Evolutionary conservation across 2,329 filamentous ascomycete species (phyloP).

Genomic region (Ilyonectria robusta): DNA sequence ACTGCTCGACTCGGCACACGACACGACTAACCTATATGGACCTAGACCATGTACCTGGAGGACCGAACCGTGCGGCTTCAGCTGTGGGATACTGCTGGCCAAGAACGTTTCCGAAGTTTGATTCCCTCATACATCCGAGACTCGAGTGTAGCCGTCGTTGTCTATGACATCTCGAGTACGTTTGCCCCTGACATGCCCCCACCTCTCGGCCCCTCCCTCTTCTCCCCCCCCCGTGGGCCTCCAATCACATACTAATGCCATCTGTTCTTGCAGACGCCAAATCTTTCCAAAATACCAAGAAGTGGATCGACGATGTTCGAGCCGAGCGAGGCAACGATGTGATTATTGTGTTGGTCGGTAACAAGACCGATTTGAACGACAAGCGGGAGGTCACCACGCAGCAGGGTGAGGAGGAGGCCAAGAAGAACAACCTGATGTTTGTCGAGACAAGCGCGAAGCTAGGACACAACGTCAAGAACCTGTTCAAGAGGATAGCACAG

Average conservation of each 20-base stretch:
- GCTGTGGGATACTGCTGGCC: constrained; percentile 97
- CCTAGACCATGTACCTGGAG: constrained; percentile 96
- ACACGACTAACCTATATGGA: constrained; percentile 34
- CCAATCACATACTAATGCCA: constrained; percentile 37
- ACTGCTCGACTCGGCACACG: constrained; percentile 27
- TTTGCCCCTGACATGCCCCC: constrained; percentile 36
- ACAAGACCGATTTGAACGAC: constrained; percentile 99
- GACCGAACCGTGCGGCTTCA: constrained; percentile 97
- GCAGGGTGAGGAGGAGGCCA: constrained; percentile 97
- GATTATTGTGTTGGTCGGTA: constrained; percentile 97
- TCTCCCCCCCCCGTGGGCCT: constrained; percentile 28
- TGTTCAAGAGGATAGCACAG: constrained; percentile 98
- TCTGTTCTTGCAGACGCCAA: constrained; percentile 76
- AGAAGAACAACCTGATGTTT: constrained; percentile 98
- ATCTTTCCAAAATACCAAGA: constrained; percentile 98
- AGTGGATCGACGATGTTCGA: constrained; percentile 99
- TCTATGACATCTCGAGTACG: constrained; percentile 95
- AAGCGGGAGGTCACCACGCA: constrained; percentile 97
- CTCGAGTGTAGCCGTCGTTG: constrained; percentile 96
- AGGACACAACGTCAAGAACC: constrained; percentile 96
- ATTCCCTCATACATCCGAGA: constrained; percentile 99
- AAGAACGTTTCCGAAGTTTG: constrained; percentile 95
- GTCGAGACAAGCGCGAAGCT: constrained; percentile 99
- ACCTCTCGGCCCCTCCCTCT: constrained; percentile 32
- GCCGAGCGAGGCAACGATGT: constrained; percentile 98